Evolutionary conservation across 2,329 filamentous ascomycete species (phyloP), one percentile per base, ranked within the genome.

Genomic region (Fusarium sp.): DNA sequence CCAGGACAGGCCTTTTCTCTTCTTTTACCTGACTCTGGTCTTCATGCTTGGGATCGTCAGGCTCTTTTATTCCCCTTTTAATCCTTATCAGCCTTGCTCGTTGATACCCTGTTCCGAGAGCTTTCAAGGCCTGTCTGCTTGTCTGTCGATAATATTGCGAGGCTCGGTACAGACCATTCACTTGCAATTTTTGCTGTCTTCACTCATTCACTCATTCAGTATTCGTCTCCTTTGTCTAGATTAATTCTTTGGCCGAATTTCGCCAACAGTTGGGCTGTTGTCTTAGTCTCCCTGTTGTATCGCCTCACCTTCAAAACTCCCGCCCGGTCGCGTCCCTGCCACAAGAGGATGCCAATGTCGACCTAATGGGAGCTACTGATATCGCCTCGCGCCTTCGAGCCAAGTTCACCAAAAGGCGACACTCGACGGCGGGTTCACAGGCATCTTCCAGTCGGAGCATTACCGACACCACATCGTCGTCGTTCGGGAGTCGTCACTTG

Each of bases 361-460:
- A 71, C 56, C 63, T 70, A 62, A 87, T 87, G 85, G 85, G 84
- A 67, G 74, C 76, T 61, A 75, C 78, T 42, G 84, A 86, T 72
- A 78, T 87, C 64, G 83, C 81, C 75, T 83, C 85, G 71, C 85
- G 85, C 72, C 82, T 88, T 76, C 83, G 84, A 78, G 84, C 85
- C 75, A 85, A 83, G 71, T 83, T 87, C 69, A 80, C 83, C 62
- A 80, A 84, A 48, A 75, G 80, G 68, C 82, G 85, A 72, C 82
- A 84, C 65, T 86, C 85, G 62, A 79, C 80, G 39, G 75, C 81
- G 36, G 80, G 80, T 51, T 82, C 84, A 44, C 73, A 83, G 66
- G 75, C 79, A 38, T 82, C 84, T 58, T 81, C 81, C 58, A 81
- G 73, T 61, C 77, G 72, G 74, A 73, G 79, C 72, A 50, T 63